Percentiles rank a stretch among this genome's conserved stretches.
These are phyloP conservation scores for Cornus florida DNA, from an alignment of 148 eudicot species.

Conservation along the genomic window DNA sequence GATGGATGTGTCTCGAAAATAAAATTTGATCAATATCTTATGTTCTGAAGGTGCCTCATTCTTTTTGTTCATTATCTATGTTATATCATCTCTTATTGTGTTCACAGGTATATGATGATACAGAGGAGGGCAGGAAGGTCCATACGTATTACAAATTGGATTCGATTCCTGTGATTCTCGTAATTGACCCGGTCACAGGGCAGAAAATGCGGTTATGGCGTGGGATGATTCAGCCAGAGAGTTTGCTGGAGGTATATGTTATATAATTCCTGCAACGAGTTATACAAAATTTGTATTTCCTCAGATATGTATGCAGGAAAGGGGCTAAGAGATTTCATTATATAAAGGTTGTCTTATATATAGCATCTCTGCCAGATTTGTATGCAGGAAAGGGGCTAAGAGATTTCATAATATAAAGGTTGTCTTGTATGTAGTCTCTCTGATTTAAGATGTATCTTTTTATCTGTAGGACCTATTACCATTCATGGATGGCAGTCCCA, in stretches of 20 bases:
- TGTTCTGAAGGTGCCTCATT: not conserved
- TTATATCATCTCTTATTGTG: not conserved
- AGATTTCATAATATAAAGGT: not conserved
- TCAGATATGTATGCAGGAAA: not conserved
- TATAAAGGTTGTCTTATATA: not conserved
- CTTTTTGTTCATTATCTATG: not conserved
- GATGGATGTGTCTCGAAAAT: not conserved
- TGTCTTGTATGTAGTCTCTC: not conserved
- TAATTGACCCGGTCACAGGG: conserved; percentile 95
- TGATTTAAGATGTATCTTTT: not conserved
- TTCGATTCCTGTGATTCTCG: conserved; percentile 65
- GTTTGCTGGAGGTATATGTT: conserved; percentile 71
- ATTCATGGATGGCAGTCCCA: conserved; percentile 84
- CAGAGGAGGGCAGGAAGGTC: conserved; percentile 92
- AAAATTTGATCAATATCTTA: not conserved
- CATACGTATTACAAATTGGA: conserved; percentile 87
- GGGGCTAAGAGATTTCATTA: not conserved
- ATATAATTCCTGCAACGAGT: conserved; percentile 5
- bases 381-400: not conserved
- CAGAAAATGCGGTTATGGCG: conserved; percentile 95
- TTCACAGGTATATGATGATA: conserved; percentile 79
- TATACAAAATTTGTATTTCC: not conserved
- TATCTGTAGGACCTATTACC: conserved; percentile 68
- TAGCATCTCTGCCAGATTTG: not conserved
- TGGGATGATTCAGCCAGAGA: conserved; percentile 96